A percentile compares a stretch with the other conserved stretches of the same genome.
These are phyloP conservation scores for Macroventuria anomochaeta DNA, from an alignment of 2,329 filamentous ascomycete genomes.

Conservation along the genomic window DNA sequence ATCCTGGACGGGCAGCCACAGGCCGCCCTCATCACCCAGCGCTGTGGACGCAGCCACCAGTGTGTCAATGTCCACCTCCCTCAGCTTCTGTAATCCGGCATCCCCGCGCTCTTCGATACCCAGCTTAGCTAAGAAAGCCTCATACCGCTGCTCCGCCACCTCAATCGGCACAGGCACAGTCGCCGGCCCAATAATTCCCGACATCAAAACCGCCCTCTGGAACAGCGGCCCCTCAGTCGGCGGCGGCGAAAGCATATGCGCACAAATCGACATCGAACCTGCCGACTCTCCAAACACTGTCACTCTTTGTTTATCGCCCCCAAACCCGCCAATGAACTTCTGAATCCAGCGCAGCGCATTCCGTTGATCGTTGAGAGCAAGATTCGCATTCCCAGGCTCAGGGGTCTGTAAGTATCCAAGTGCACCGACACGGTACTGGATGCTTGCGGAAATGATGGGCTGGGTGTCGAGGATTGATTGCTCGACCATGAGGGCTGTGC, in stretches of 20 bases:
- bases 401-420: slow-evolving; percentile 50
- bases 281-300: slow-evolving; percentile 55
- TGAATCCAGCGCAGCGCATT: slow-evolving; percentile 48
- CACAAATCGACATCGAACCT: slow-evolving; percentile 46
- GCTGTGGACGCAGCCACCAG: slow-evolving; percentile 22
- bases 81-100: slow-evolving; percentile 16
- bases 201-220: slow-evolving; percentile 29
- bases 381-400: slow-evolving; percentile 40
- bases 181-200: slow-evolving; percentile 25
- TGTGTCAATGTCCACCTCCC: slow-evolving; percentile 12
- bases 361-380: slow-evolving; percentile 39
- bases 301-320: slow-evolving; percentile 39
- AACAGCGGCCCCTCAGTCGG: slow-evolving; percentile 27
- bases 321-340: slow-evolving; percentile 44
- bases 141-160: slow-evolving; percentile 19
- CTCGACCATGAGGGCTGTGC: slow-evolving; percentile 29
- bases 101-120: slow-evolving; percentile 22
- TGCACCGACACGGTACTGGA: slow-evolving; percentile 39
- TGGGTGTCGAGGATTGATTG: slow-evolving; percentile 29
- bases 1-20: slow-evolving; percentile 25
- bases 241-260: slow-evolving; percentile 29
- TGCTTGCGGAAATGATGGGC: slow-evolving; percentile 24
- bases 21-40: slow-evolving; percentile 2
- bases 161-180: slow-evolving; percentile 13
- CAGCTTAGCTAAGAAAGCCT: slow-evolving; percentile 29